Base-by-base conservation (phyloP, 345 rosid genomes). In the Aquilaria yunnanensis region DNA sequence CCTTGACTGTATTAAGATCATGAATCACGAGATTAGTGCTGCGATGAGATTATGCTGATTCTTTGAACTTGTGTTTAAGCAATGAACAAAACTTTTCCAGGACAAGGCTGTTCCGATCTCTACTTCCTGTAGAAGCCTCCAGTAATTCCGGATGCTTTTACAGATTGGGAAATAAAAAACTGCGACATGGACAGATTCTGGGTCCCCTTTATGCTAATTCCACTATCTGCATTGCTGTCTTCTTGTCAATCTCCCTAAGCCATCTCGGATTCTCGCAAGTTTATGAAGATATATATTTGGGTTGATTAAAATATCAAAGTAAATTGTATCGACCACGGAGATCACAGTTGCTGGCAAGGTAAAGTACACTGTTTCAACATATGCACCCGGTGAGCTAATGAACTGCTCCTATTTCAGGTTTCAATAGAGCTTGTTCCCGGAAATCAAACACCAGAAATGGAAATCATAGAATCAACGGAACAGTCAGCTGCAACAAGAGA, bases 221-320 rank as follows among this genome's bases (percentile, higher is more conserved):
- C 51, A 53, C 11, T 9, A 8, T 6, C 56, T 45, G 12, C 43
- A 33, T 14, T 31, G 4, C 7, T 6, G 61, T 31, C 3, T 53
- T 46, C 37, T 66, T 32, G 56, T n/a, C 66, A 63, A 49, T 66
- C 70, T 54, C 62, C 47, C 30, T 61, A 79, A 73, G 78, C 62
- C 60, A 75, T 65, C 72, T 64, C 62, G 41, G 83, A 75, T 73
- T 70, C 80, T 9, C 32, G 11, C 29, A 10, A 0, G 11, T 3
- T 54, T 37, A 0, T 33, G 10, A 57, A 51, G n/a, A 37, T 31
- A 23, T 55, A 14, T 41, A 65, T n/a, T 13, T 5, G 1, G 32
- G 6, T 37, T 9, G 1, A 11, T 48, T 16, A 16, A 16, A 16
- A 16, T 16, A 16, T 0, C 23, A 16, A 16, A 16, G 23, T 16